A percentile compares a stretch with the other conserved stretches of the same genome.
Evolutionary conservation across 768 basidiomycete species (phyloP).

Genomic region (Auricularia sp.): DNA sequence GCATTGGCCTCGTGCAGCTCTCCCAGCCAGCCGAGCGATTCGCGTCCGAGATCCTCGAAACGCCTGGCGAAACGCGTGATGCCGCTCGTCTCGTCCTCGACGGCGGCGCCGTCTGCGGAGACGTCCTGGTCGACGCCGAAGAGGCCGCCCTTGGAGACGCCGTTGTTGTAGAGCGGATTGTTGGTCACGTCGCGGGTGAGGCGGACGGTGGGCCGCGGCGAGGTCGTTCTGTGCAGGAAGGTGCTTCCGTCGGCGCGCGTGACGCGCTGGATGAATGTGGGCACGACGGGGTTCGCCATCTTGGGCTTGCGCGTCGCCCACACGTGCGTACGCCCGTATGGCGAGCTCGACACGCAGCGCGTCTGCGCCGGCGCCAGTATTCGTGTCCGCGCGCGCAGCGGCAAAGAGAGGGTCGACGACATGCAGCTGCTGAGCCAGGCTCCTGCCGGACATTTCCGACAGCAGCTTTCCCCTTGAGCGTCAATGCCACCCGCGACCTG

Average conservation of each 20-base stretch:
- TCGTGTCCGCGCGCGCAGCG: not conserved
- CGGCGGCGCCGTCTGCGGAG: not conserved
- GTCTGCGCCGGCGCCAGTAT: slow-evolving; percentile 12
- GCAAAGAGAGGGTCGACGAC: too few species aligned
- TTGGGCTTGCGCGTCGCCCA: slow-evolving; percentile 56
- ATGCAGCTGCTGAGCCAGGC: too few species aligned
- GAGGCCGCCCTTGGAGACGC: slow-evolving; percentile 38
- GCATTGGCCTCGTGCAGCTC: not conserved
- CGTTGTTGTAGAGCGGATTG: slow-evolving; percentile 77
- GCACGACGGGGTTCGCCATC: slow-evolving; percentile 75
- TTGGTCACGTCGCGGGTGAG: slow-evolving; percentile 84
- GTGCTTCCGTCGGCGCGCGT: slow-evolving; percentile 83
- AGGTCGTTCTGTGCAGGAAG: slow-evolving; percentile 81
- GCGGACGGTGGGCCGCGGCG: slow-evolving; percentile 64
- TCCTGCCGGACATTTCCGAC: too few species aligned
- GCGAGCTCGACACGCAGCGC: slow-evolving; percentile 54
- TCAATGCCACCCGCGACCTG: slow-evolving; percentile 3
- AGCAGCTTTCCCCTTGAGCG: not conserved
- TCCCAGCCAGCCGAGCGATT: not conserved
- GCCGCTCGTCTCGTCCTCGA: not conserved
- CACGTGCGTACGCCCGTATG: slow-evolving; percentile 78
- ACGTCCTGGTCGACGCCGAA: slow-evolving; percentile 12
- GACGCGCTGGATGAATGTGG: slow-evolving; percentile 78
- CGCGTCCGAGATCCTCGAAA: not conserved
- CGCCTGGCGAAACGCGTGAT: not conserved